Conservation (phyloP, 2,329 filamentous ascomycete species). For the Verticillium alfalfae region DNA sequence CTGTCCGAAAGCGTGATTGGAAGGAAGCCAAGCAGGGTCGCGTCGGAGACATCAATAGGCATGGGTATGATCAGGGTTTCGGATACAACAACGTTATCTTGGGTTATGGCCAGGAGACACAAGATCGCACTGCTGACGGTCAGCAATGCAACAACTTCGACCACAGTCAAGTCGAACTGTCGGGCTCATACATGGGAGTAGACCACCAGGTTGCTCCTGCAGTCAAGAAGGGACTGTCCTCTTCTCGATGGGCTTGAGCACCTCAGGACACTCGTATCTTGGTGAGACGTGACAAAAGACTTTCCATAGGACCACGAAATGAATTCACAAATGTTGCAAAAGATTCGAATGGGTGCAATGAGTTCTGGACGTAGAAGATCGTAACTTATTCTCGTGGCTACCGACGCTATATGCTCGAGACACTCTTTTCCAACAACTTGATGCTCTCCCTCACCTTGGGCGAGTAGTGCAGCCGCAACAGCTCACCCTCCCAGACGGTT, state of each 20-base stretch:
- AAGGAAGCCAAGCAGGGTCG: neutral
- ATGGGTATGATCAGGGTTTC: neutral
- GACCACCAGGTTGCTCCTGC: neutral
- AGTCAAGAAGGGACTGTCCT: neutral
- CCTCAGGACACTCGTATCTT: neutral
- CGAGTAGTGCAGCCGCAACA: conserved; percentile 79
- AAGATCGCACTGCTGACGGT: neutral
- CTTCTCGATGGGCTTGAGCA: neutral
- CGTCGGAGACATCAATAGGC: neutral
- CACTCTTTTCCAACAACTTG: conserved; percentile 61
- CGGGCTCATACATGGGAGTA: neutral
- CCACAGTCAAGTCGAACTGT: neutral
- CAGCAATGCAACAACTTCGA: neutral
- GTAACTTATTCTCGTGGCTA: neutral
- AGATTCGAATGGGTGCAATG: no score
- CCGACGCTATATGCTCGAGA: conserved; percentile 22
- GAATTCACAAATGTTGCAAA: neutral
- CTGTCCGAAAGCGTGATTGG: neutral
- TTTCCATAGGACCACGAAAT: neutral
- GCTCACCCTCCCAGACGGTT: conserved; percentile 90
- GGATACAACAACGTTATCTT: neutral
- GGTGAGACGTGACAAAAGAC: neutral
- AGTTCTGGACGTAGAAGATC: neutral
- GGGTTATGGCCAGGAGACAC: neutral
- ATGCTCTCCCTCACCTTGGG: conserved; percentile 77